These are phyloP conservation scores for Colletotrichum tabaci DNA, from an alignment of 2,329 filamentous ascomycete genomes.

Conservation along the genomic window DNA sequence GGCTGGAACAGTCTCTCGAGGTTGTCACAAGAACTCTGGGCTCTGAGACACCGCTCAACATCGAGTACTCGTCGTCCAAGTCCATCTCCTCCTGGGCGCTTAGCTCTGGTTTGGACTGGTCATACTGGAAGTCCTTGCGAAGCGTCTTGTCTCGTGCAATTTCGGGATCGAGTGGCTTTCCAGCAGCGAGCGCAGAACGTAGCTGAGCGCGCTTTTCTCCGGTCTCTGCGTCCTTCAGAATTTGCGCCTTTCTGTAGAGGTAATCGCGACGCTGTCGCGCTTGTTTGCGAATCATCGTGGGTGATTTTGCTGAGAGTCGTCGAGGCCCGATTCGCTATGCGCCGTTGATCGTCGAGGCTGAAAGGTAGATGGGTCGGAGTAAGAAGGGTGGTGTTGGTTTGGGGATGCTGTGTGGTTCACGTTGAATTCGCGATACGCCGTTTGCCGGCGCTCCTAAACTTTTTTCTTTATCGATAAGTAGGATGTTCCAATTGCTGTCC, in stretches of 20 bases:
- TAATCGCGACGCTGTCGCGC: slow-evolving; percentile 65
- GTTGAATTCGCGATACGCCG: slow-evolving; percentile 1
- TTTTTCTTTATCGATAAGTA: slow-evolving; percentile 3
- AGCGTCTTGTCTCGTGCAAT: slow-evolving; percentile 90
- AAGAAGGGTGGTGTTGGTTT: not conserved
- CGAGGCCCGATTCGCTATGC: not conserved
- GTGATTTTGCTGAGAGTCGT: not conserved
- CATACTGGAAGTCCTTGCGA: slow-evolving; percentile 92
- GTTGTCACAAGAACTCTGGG: slow-evolving; percentile 76
- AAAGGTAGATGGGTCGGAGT: too few species aligned
- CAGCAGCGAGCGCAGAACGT: slow-evolving; percentile 87
- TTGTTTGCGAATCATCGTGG: slow-evolving; percentile 53
- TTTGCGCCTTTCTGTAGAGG: slow-evolving; percentile 89
- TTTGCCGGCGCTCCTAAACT: not conserved
- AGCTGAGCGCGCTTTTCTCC: slow-evolving; percentile 92
- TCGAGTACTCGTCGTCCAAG: slow-evolving; percentile 90
- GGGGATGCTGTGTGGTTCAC: not conserved
- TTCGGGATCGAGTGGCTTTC: slow-evolving; percentile 84
- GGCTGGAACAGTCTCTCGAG: slow-evolving; percentile 86
- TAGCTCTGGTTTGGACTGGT: slow-evolving; percentile 83
- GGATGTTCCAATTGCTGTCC: not conserved
- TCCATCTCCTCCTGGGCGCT: slow-evolving; percentile 79
- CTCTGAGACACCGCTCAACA: slow-evolving; percentile 92
- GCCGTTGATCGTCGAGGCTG: slow-evolving; percentile 2
- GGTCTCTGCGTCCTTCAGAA: slow-evolving; percentile 91